A percentile compares a stretch with the other conserved stretches of the same genome.
These are phyloP conservation scores for Aspergillus aculeatus DNA, from an alignment of 2,329 filamentous ascomycete species.

Conservation along the genomic window DNA sequence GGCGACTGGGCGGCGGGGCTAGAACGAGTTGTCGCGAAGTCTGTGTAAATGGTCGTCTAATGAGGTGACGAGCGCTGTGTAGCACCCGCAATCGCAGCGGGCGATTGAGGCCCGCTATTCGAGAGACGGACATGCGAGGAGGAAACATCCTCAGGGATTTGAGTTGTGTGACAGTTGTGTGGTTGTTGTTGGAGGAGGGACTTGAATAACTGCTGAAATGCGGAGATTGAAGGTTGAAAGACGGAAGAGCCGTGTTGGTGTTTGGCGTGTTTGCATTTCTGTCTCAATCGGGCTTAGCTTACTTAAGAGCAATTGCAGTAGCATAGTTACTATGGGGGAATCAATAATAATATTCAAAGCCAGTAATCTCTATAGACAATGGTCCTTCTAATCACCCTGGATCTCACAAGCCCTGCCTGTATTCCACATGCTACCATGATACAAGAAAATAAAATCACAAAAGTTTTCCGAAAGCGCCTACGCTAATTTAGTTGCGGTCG, in stretches of 20 bases:
- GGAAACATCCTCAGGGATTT: conserved; percentile 30
- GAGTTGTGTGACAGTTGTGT: background rate
- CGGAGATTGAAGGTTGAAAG: background rate
- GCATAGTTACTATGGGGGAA: conserved; percentile 17
- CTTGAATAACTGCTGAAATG: background rate
- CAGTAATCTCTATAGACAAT: conserved; percentile 21
- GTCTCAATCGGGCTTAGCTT: background rate
- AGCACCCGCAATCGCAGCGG: conserved; percentile 37
- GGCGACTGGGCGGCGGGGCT: conserved; percentile 52
- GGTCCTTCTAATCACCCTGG: conserved; percentile 11
- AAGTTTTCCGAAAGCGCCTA: conserved; percentile 13
- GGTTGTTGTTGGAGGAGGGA: background rate
- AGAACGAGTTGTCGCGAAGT: conserved; percentile 55
- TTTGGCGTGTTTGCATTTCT: conserved; percentile 4
- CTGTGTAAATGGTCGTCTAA: conserved; percentile 57
- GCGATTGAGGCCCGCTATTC: conserved; percentile 41
- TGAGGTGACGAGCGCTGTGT: conserved; percentile 17
- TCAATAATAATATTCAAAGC: conserved; percentile 21
- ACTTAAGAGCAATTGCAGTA: conserved; percentile 4
- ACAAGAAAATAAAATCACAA: conserved; percentile 18
- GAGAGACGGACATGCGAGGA: conserved; percentile 35
- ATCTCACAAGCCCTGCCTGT: conserved; percentile 15
- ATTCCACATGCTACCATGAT: conserved; percentile 14
- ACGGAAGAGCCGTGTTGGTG: background rate
- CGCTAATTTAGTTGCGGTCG: conserved; percentile 54